These are phyloP conservation scores for Neonectria punicea DNA, from an alignment of 2,329 filamentous ascomycete genomes.

Conservation along the genomic window DNA sequence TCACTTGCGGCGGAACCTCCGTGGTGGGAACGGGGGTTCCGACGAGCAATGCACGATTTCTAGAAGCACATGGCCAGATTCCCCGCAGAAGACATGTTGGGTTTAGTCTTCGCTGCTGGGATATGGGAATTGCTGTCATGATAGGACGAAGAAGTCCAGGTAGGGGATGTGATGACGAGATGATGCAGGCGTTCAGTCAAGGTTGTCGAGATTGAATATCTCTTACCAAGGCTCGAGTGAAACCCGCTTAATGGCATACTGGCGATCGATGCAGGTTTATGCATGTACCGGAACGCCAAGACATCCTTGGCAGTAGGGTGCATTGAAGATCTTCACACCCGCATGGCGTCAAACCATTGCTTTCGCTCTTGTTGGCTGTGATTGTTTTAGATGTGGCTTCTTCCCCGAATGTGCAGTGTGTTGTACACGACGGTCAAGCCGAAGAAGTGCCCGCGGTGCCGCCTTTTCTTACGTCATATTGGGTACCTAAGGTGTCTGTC, in stretches of 20 bases:
- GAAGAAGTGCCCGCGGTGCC: background rate
- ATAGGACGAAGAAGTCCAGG: background rate
- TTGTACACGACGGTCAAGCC: background rate
- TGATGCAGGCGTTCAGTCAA: background rate
- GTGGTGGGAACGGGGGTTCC: slow-evolving; percentile 3
- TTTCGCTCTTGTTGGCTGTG: background rate
- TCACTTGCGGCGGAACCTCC: background rate
- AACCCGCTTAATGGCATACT: slow-evolving; percentile 18
- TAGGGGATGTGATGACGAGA: background rate
- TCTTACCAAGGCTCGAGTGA: too few species aligned
- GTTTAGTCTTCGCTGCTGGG: background rate
- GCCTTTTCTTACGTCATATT: slow-evolving; percentile 2
- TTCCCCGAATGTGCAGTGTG: background rate
- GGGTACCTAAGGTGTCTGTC: slow-evolving; percentile 6
- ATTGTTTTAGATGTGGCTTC: background rate
- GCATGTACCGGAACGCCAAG: slow-evolving; percentile 16
- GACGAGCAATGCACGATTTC: background rate
- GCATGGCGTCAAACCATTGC: slow-evolving; percentile 10
- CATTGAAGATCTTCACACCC: slow-evolving; percentile 15
- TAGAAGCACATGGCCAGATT: background rate
- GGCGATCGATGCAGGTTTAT: background rate
- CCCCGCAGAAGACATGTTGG: background rate
- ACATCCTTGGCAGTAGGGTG: background rate
- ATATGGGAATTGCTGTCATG: background rate
- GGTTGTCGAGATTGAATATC: background rate